phyloP scores from a whole-genome alignment of 495 filamentous ascomycete species.

The Talaromyces wortmannii region DNA sequence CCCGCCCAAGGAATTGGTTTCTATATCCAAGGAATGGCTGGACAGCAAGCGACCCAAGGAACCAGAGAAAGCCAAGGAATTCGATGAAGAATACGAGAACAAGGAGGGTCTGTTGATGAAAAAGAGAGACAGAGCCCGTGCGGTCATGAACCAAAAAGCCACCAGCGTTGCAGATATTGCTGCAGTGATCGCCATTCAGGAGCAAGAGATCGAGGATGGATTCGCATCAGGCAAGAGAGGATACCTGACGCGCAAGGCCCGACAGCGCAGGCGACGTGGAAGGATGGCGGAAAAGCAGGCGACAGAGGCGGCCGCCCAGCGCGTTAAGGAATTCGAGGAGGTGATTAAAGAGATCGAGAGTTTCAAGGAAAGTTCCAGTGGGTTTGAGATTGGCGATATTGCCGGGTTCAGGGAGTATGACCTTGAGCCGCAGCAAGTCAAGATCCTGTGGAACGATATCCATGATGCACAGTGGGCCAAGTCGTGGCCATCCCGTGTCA shows the following conservation, averaged over 20 bases:
- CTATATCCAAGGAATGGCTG: conserved; percentile 30
- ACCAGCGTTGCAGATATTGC: conserved; percentile 84
- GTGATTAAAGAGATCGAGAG: conserved; percentile 15
- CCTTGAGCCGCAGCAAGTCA: conserved; percentile 29
- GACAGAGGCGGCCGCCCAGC: conserved; percentile 22
- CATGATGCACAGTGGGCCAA: conserved; percentile 58
- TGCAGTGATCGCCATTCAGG: conserved; percentile 59
- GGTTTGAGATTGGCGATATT: conserved; percentile 14
- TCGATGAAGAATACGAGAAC: conserved; percentile 34
- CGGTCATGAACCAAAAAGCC: conserved; percentile 82
- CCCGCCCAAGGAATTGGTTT: conserved; percentile 41
- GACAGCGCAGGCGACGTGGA: conserved; percentile 22
- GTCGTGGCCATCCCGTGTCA: conserved; percentile 62
- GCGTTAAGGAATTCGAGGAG: conserved; percentile 21
- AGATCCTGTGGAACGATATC: conserved; percentile 65
- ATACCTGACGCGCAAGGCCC: conserved; percentile 24
- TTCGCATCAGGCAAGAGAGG: conserved; percentile 21
- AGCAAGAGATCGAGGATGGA: conserved; percentile 23
- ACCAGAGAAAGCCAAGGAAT: conserved; percentile 29
- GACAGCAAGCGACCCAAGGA: conserved; percentile 59
- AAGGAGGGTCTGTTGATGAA: conserved; percentile 36
- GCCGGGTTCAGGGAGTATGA: conserved; percentile 14
- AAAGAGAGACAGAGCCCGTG: conserved; percentile 51
- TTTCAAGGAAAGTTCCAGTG: conserved; percentile 6
- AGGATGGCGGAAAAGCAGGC: conserved; percentile 30